Base-by-base conservation (phyloP, 2,329 filamentous ascomycete genomes). In the Thelonectria rubi region DNA sequence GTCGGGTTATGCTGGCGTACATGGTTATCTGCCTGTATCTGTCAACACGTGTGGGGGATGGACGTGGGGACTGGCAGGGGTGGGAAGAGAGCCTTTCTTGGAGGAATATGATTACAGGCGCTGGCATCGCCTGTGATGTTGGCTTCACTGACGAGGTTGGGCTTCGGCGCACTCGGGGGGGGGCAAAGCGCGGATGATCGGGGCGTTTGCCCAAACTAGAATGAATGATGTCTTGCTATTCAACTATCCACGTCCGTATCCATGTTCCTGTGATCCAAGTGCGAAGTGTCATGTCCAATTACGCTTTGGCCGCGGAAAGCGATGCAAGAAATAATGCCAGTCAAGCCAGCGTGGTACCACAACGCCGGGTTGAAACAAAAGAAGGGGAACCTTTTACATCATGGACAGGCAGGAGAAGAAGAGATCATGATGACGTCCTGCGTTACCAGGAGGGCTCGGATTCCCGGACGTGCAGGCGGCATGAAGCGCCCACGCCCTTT, bases 1-100 rank as follows among this genome's bases (percentile, higher is more conserved):
- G 40, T 26, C 43, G 42, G 43, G 52, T 37, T 34, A 47, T 49
- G 58, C 51, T 55, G 58, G 58, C 62, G 62, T 68, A 61, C 47
- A 56, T 71, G 68, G 60, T 64, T 55, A 52, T 54, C 58, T 55
- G 54, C 58, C 51, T 53, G 18, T 39, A 61, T 59, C 24, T 47
- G 58, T 60, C 61, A 60, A 59, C 58, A 62, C 52, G 42, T 71
- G 61, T 64, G 65, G 40, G 61, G 56, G 32, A 62, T 43, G 43
- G 51, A 57, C 51, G 51, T 50, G 48, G 60, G 32, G 51, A 55
- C 48, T 40, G 39, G 49, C 20, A 32, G 55, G 37, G 14, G 37
- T 18, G 55, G 12, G 18, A 42, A 37, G 21, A 20, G 47, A 18
- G 24, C 24, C 32, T 5, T 37, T 18, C 15, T 4, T 18, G 17